phyloP scores from a whole-genome alignment of 345 rosid species.

The Cardamine occulta region DNA sequence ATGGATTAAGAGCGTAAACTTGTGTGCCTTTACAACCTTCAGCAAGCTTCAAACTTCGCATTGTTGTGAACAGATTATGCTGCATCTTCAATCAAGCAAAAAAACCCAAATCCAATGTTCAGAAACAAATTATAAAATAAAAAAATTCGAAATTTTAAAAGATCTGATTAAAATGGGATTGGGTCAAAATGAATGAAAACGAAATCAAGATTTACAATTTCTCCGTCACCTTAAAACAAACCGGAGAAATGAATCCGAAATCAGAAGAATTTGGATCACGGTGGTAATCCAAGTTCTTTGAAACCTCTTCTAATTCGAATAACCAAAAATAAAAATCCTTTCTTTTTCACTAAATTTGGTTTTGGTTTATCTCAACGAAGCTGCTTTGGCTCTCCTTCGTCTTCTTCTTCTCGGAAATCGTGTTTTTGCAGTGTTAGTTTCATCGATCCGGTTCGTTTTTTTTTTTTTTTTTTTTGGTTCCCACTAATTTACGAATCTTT shows the following conservation, averaged over 20 bases:
- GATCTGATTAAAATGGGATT: constrained; percentile 30
- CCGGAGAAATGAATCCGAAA: not conserved
- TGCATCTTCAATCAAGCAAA: constrained; percentile 60
- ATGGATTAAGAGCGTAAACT: constrained; percentile 63
- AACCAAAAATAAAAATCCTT: not conserved
- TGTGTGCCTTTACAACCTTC: constrained; percentile 88
- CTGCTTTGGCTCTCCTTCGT: not conserved
- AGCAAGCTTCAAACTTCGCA: constrained; percentile 80
- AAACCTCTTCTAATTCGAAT: not conserved
- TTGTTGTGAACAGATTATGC: constrained; percentile 74
- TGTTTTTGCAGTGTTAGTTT: constrained; percentile 41
- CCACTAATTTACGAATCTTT: constrained; percentile 32
- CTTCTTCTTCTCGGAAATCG: constrained; percentile 25
- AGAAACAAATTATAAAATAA: not conserved
- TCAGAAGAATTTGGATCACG: constrained; percentile 27
- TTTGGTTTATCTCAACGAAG: no score
- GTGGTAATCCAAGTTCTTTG: constrained; percentile 21
- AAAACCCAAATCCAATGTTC: not conserved
- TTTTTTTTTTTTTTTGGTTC: not conserved
- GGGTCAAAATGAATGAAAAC: not conserved
- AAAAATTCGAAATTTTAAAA: not conserved
- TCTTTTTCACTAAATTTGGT: not conserved
- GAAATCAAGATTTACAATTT: constrained; percentile 3
- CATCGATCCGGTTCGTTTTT: constrained; percentile 33
- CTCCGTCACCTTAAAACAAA: constrained; percentile 26